Evolutionary conservation across 345 rosid species (phyloP).

Genomic region (Punica granatum): DNA sequence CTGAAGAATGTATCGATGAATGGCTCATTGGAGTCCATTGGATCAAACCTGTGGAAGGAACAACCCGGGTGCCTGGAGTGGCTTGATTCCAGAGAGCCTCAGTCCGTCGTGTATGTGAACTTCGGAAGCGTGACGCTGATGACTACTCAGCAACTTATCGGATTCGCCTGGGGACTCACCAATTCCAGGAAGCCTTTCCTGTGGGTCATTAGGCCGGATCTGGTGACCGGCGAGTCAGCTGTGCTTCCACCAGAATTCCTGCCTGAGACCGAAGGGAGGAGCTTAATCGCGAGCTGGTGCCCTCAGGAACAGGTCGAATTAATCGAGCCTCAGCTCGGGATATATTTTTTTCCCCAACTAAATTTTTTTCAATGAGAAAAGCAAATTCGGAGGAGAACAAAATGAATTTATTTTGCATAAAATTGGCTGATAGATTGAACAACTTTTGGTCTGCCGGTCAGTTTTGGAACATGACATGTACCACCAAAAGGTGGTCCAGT

Average conservation of each 20-base stretch:
- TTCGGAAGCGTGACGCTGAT: slow-evolving; percentile 57
- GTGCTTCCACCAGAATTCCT: slow-evolving; percentile 34
- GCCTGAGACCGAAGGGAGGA: slow-evolving; percentile 24
- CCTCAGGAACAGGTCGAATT: slow-evolving; percentile 26
- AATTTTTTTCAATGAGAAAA: no score
- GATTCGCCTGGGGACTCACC: slow-evolving; percentile 62
- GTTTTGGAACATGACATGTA: no score
- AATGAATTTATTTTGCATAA: no score
- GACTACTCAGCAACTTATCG: slow-evolving; percentile 27
- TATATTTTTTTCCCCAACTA: no score
- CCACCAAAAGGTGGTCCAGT: no score
- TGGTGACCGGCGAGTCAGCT: slow-evolving; percentile 33
- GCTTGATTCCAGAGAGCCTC: slow-evolving; percentile 30
- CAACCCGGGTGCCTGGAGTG: slow-evolving; percentile 40
- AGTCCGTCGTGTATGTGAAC: slow-evolving; percentile 49
- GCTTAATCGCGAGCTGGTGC: slow-evolving; percentile 45
- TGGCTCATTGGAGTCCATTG: slow-evolving; percentile 13
- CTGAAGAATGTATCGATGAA: slow-evolving; percentile 12
- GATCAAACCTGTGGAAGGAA: slow-evolving; percentile 50
- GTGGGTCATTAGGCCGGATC: slow-evolving; percentile 54
- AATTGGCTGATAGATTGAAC: no score
- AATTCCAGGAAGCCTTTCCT: slow-evolving; percentile 36
- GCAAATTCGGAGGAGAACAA: no score
- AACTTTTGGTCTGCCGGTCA: no score
- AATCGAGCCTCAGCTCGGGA: no score